These are phyloP conservation scores for Leucaena leucocephala DNA, from an alignment of 306 rosid genomes.

Conservation along the genomic window DNA sequence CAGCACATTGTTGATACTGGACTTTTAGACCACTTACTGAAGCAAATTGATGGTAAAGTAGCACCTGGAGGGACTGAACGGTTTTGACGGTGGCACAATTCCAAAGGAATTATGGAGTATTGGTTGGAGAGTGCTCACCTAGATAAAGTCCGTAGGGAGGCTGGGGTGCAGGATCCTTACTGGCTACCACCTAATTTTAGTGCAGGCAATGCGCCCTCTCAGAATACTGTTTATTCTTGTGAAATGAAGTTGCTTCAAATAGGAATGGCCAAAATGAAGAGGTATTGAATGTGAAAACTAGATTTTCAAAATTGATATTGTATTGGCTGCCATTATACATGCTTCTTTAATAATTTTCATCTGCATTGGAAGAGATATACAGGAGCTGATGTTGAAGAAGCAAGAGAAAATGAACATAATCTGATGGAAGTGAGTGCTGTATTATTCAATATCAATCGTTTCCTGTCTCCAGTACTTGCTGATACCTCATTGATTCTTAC, in stretches of 20 bases:
- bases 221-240: constrained; percentile 49
- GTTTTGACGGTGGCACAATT: constrained; percentile 73
- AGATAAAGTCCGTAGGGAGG: constrained; percentile 53
- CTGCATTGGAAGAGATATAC: constrained; percentile 69
- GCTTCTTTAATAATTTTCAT: constrained; percentile 34
- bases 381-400: constrained; percentile 56
- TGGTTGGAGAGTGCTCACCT: constrained; percentile 87
- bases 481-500: constrained; percentile 32
- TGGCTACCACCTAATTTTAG: not conserved
- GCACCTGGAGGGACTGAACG: constrained; percentile 76
- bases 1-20: constrained; percentile 70
- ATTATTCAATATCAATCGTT: constrained; percentile 24
- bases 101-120: constrained; percentile 81
- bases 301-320: constrained; percentile 10
- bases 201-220: constrained; percentile 35
- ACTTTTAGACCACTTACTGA: constrained; percentile 51
- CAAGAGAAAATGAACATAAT: constrained; percentile 43
- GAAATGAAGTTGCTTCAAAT: constrained; percentile 66
- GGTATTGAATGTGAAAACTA: constrained; percentile 40
- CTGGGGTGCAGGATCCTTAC: constrained; percentile 50
- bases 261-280: constrained; percentile 72
- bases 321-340: constrained; percentile 29
- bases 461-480: constrained; percentile 26
- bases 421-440: constrained; percentile 56
- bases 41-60: constrained; percentile 75